A percentile compares a stretch with the other conserved stretches of the same genome.
These are phyloP conservation scores for Leucogyrophana mollusca DNA, from an alignment of 768 basidiomycete genomes.

Conservation along the genomic window DNA sequence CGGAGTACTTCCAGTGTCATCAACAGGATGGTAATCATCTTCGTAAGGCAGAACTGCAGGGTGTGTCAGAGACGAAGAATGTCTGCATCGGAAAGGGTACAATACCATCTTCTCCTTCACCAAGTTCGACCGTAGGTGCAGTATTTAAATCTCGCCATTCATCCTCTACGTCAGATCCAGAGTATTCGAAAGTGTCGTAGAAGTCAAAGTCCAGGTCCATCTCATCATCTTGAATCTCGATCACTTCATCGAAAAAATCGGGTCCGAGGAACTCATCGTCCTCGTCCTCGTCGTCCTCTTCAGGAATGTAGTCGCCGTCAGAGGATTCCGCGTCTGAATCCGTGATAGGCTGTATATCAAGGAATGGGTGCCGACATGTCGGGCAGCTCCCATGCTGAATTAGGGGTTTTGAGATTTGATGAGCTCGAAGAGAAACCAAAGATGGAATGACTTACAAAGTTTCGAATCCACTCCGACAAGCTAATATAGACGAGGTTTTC, in stretches of 20 bases:
- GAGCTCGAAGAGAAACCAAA: neutral
- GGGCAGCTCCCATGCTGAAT: constrained; percentile 69
- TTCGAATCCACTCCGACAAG: constrained; percentile 65
- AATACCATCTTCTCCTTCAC: constrained; percentile 9
- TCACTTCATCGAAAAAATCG: constrained; percentile 35
- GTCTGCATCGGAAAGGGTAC: constrained; percentile 6
- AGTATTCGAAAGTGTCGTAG: constrained; percentile 10
- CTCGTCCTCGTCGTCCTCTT: constrained; percentile 41
- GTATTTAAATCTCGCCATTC: constrained; percentile 45
- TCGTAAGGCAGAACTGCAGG: constrained; percentile 10
- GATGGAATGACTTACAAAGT: constrained; percentile 37
- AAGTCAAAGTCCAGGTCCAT: constrained; percentile 22
- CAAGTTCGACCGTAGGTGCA: constrained; percentile 14
- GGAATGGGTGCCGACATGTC: constrained; percentile 59
- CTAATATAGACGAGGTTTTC: constrained; percentile 28
- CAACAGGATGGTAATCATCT: constrained; percentile 9
- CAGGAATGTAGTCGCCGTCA: constrained; percentile 67
- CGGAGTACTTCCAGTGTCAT: constrained; percentile 14
- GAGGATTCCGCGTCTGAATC: constrained; percentile 65
- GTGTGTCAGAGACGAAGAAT: constrained; percentile 16
- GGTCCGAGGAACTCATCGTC: constrained; percentile 43
- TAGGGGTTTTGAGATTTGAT: constrained; percentile 6
- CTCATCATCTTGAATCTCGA: constrained; percentile 42
- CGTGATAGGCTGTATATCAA: constrained; percentile 48
- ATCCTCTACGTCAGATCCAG: constrained; percentile 8